Percentiles rank a stretch among this genome's conserved stretches.
Evolutionary conservation across 169 alveolate genomes (phyloP).

Genomic region (Eimeria sp.): DNA sequence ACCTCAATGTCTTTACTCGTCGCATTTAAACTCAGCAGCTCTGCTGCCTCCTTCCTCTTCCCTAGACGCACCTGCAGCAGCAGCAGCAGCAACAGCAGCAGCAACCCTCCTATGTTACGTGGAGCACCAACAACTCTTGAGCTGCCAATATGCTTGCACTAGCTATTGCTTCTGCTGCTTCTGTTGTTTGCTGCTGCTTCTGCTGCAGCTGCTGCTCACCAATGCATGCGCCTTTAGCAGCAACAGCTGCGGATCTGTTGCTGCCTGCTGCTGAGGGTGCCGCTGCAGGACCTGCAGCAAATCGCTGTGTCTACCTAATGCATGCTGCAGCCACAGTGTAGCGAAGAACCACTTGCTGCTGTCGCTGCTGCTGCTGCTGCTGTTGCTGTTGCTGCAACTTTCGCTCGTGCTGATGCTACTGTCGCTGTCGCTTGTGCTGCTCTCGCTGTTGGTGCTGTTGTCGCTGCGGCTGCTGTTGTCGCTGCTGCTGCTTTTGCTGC

Average conservation of each 20-base stretch:
- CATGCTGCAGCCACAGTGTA: slow-evolving; percentile 38
- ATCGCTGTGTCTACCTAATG: slow-evolving; percentile 3
- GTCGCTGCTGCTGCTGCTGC: slow-evolving; percentile 20
- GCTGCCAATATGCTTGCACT: not conserved
- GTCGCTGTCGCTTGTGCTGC: not conserved
- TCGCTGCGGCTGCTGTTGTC: slow-evolving; percentile 19
- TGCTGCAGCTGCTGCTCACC: slow-evolving; percentile 31
- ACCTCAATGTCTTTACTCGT: not conserved
- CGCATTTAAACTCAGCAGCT: not conserved
- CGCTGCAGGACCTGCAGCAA: slow-evolving; percentile 30
- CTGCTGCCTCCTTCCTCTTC: slow-evolving; percentile 24
- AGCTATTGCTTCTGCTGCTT: not conserved
- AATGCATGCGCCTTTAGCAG: slow-evolving; percentile 30
- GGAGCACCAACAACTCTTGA: not conserved
- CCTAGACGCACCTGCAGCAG: slow-evolving; percentile 32
- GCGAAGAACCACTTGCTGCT: slow-evolving; percentile 1
- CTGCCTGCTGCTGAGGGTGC: slow-evolving; percentile 8
- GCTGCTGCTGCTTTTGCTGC: slow-evolving; percentile 8
- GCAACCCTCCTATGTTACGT: not conserved
- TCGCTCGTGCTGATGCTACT: not conserved
- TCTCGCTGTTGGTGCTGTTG: not conserved
- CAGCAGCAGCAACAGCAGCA: slow-evolving; percentile 59
- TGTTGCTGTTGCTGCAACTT: slow-evolving; percentile 1
- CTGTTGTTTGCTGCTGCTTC: not conserved
- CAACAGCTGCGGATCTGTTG: not conserved